Evolutionary conservation across 1,284 basidiomycete species (phyloP).

Genomic region (Papiliotrema nemorosa): DNA sequence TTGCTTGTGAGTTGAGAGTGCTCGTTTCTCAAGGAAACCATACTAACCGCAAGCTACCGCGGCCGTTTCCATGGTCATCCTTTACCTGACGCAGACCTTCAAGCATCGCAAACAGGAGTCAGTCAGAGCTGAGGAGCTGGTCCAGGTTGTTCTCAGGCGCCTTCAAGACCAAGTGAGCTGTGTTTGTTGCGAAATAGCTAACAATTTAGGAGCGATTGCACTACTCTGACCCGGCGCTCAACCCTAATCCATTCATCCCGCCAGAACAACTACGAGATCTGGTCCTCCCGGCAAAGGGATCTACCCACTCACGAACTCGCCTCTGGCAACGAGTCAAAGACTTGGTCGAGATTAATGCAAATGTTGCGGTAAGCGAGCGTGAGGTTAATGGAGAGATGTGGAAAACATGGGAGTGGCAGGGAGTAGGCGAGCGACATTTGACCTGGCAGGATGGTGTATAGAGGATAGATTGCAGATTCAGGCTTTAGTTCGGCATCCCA

Average conservation of each 20-base stretch:
- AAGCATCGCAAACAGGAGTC: constrained; percentile 61
- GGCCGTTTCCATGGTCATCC: constrained; percentile 36
- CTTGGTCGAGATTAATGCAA: constrained; percentile 89
- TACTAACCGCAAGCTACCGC: constrained; percentile 32
- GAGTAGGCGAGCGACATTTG: constrained; percentile 30
- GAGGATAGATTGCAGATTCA: no score
- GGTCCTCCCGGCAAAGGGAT: constrained; percentile 77
- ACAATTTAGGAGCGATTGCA: constrained; percentile 64
- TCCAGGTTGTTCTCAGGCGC: constrained; percentile 72
- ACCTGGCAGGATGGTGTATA: constrained; percentile 16
- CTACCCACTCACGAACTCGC: constrained; percentile 61
- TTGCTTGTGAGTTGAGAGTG: constrained; percentile 59
- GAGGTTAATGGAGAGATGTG: constrained; percentile 73
- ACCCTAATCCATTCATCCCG: constrained; percentile 75
- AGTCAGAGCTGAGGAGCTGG: constrained; percentile 69
- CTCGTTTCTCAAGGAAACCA: not conserved
- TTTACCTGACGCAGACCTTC: constrained; percentile 50
- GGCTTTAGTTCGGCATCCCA: no score
- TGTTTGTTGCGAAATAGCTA: not conserved
- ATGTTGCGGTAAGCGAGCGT: constrained; percentile 82
- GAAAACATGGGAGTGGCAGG: constrained; percentile 56
- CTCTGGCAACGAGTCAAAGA: constrained; percentile 84
- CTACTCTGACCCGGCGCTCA: constrained; percentile 75
- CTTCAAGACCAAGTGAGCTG: constrained; percentile 66
- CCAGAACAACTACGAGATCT: constrained; percentile 88